Evolutionary conservation across 768 basidiomycete species (phyloP).

Genomic region (Trametes maxima): DNA sequence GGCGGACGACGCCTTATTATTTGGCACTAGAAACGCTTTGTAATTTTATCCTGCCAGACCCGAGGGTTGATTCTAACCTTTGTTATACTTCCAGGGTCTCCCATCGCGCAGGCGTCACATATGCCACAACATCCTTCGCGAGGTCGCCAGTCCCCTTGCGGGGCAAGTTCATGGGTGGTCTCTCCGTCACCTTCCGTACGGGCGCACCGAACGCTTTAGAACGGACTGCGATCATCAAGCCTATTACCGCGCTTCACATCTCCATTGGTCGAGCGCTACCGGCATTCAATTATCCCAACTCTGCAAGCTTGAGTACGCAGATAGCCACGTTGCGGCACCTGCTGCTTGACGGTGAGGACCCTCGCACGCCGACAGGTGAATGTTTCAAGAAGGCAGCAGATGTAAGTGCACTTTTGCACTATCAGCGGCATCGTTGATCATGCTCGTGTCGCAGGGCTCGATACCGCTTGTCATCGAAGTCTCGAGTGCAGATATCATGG

Average conservation of each 20-base stretch:
- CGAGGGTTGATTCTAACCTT: background rate
- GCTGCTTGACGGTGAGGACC: slow-evolving; percentile 46
- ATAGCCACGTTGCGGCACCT: slow-evolving; percentile 72
- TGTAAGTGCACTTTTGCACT: slow-evolving; percentile 21
- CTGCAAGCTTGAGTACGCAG: slow-evolving; percentile 72
- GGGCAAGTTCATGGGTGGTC: slow-evolving; percentile 38
- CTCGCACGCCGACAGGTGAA: slow-evolving; percentile 33
- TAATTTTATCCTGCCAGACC: slow-evolving; percentile 39
- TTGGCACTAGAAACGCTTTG: slow-evolving; percentile 70
- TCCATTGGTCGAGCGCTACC: slow-evolving; percentile 36
- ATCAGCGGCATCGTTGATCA: slow-evolving; percentile 12
- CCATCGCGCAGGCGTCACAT: slow-evolving; percentile 56
- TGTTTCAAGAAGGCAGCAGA: slow-evolving; percentile 43
- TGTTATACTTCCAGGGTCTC: slow-evolving; percentile 50
- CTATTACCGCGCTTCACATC: slow-evolving; percentile 49
- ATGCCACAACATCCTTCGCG: slow-evolving; percentile 36
- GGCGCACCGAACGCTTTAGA: slow-evolving; percentile 44
- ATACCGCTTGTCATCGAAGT: slow-evolving; percentile 77
- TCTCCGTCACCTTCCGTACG: slow-evolving; percentile 48
- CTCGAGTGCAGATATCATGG: slow-evolving; percentile 81
- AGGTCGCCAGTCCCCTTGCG: slow-evolving; percentile 14
- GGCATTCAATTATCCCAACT: slow-evolving; percentile 18
- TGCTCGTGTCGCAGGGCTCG: slow-evolving; percentile 48
- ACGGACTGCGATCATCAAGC: slow-evolving; percentile 44
- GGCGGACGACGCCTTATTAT: slow-evolving; percentile 76